A percentile compares a stretch with the other conserved stretches of the same genome.
Conservation (phyloP, 2,329 filamentous ascomycete species). For the Xylariaceae sp. region DNA sequence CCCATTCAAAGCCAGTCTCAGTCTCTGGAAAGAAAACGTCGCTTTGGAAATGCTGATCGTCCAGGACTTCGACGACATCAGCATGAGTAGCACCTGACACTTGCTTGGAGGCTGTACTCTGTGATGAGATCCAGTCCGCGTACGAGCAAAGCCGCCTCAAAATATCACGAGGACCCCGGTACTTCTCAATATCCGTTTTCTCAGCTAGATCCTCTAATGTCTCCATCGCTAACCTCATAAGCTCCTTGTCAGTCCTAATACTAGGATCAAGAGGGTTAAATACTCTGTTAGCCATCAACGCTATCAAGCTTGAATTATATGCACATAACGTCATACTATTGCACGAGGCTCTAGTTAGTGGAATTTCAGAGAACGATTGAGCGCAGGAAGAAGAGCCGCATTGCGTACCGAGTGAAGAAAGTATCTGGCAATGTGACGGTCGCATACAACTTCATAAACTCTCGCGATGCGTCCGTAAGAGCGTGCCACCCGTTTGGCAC, state of each 20-base stretch:
- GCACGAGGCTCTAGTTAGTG: neutral
- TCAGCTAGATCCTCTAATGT: constrained; percentile 4
- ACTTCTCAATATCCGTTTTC: constrained; percentile 1
- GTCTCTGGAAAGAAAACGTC: too few species aligned
- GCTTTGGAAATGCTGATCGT: too few species aligned
- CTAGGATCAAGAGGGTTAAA: constrained; percentile 2
- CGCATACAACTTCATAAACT: constrained; percentile 30
- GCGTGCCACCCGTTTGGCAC: constrained; percentile 27
- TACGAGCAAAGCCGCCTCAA: too few species aligned
- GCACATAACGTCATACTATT: constrained; percentile 13
- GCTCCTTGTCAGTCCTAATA: neutral
- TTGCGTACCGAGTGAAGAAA: constrained; percentile 5
- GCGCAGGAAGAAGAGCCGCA: constrained; percentile 2
- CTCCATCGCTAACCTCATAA: constrained; percentile 2
- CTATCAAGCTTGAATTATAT: constrained; percentile 10
- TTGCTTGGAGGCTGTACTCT: too few species aligned
- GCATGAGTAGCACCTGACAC: too few species aligned
- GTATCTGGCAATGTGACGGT: constrained; percentile 7
- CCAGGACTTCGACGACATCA: too few species aligned
- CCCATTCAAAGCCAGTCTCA: too few species aligned
- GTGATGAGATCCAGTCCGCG: too few species aligned
- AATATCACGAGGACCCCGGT: too few species aligned
- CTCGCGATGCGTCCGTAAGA: constrained; percentile 30
- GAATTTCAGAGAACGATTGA: too few species aligned
- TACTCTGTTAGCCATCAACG: constrained; percentile 9